Percentiles rank a stretch among this genome's conserved stretches.
Conservation (phyloP, 805 yeast species). For the Danielozyma ontarioensis region DNA sequence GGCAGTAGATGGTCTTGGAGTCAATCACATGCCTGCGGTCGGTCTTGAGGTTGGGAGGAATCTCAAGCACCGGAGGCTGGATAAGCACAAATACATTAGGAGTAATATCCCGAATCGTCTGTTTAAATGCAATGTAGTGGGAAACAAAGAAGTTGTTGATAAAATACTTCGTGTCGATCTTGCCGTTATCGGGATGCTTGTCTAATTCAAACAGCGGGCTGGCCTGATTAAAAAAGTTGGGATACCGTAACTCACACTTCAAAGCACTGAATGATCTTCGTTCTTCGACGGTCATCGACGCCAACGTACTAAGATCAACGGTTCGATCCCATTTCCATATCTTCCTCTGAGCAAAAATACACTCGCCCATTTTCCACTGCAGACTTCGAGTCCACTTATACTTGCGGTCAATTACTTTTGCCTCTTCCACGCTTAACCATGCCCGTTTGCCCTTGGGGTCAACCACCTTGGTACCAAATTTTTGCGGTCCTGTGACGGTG, state of each 20-base stretch:
- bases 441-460: conserved; percentile 65
- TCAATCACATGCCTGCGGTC: conserved; percentile 49
- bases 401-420: conserved; percentile 42
- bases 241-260: conserved; percentile 21
- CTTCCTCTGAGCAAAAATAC: conserved; percentile 76
- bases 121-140: conserved; percentile 50
- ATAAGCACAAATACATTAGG: conserved; percentile 53
- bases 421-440: conserved; percentile 57
- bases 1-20: conserved; percentile 64
- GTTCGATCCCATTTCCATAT: conserved; percentile 57
- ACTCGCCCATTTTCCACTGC: conserved; percentile 66
- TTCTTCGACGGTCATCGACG: conserved; percentile 22
- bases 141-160: conserved; percentile 60
- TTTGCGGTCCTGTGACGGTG: conserved; percentile 71
- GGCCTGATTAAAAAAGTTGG: conserved; percentile 28
- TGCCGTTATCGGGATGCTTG: conserved; percentile 17
- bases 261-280: conserved; percentile 13
- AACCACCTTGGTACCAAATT: conserved; percentile 48
- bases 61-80: conserved; percentile 77
- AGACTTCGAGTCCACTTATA: conserved; percentile 67
- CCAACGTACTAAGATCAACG: conserved; percentile 15
- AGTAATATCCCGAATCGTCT: conserved; percentile 39
- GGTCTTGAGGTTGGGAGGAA: conserved; percentile 63
- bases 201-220: conserved; percentile 7
- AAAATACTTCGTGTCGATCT: conserved; percentile 49